phyloP scores from a whole-genome alignment of 2,329 filamentous ascomycete genomes.

The Lecanicillium sp. region DNA sequence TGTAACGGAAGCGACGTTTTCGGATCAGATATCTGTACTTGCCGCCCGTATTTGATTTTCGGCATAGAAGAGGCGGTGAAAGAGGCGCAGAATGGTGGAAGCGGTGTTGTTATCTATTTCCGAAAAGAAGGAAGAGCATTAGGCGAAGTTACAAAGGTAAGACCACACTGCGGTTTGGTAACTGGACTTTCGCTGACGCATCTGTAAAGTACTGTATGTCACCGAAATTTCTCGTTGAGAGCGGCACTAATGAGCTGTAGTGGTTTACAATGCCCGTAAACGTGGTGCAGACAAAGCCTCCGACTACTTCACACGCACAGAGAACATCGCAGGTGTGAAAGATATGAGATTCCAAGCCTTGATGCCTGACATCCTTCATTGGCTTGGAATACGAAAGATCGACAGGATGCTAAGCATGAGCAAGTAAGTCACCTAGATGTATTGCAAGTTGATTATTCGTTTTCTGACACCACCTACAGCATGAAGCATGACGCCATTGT shows the following conservation, averaged over 20 bases:
- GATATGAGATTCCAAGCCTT: slow-evolving; percentile 96
- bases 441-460: too few relatives aligned
- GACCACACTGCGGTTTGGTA: slow-evolving; percentile 15
- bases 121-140: slow-evolving; percentile 92
- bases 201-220: slow-evolving; percentile 23
- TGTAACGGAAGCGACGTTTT: slow-evolving; percentile 98
- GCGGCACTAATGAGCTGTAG: slow-evolving; percentile 15
- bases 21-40: slow-evolving; percentile 96
- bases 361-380: slow-evolving; percentile 96
- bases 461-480: slow-evolving; percentile 41
- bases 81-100: slow-evolving; percentile 89
- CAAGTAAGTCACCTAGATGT: slow-evolving; percentile 53
- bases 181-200: slow-evolving; percentile 4
- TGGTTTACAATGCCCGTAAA: slow-evolving; percentile 74
- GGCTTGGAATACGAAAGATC: slow-evolving; percentile 97
- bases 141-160: slow-evolving; percentile 91
- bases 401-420: slow-evolving; percentile 98
- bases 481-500: slow-evolving; percentile 92
- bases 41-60: slow-evolving; percentile 90
- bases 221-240: slow-evolving; percentile 29
- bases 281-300: slow-evolving; percentile 72
- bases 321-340: slow-evolving; percentile 95
- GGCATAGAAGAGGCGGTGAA: slow-evolving; percentile 97
- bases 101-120: slow-evolving; percentile 96
- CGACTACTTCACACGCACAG: slow-evolving; percentile 95